Conservation (phyloP, 305 asterid species). For the Nicotiana rustica region DNA sequence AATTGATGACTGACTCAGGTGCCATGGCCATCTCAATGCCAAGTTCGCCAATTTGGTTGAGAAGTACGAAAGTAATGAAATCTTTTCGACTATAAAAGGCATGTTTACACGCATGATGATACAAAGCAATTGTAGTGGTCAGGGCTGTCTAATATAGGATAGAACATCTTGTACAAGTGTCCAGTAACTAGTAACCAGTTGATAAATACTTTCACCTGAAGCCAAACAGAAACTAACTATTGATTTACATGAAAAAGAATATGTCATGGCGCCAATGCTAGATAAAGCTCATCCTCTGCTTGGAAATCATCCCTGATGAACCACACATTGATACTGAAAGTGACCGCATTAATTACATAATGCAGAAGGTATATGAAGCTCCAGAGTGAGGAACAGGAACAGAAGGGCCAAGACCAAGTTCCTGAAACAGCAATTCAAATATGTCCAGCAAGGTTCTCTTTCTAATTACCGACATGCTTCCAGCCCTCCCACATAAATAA, state of each 20-base stretch:
- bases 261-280: neutral
- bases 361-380: neutral
- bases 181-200: neutral
- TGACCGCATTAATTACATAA: neutral
- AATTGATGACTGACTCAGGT: neutral
- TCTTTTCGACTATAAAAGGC: neutral
- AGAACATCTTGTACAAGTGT: conserved; percentile 32
- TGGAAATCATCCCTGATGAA: neutral
- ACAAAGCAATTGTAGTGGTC: neutral
- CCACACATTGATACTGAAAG: conserved; percentile 16
- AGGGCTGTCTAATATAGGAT: conserved; percentile 34
- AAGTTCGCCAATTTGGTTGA: too few relatives aligned
- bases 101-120: neutral
- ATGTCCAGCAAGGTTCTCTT: conserved; percentile 53
- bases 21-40: neutral
- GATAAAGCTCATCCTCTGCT: neutral
- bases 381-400: neutral
- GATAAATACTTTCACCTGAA: too few relatives aligned
- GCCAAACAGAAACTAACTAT: too few relatives aligned
- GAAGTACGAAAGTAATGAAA: neutral
- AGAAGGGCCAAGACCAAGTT: too few relatives aligned
- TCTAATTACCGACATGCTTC: too few relatives aligned
- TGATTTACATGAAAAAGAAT: neutral
- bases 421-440: too few relatives aligned
- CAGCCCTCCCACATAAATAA: conserved; percentile 31